phyloP scores from a whole-genome alignment of 208 protist species.

The Trypanosoma brucei region DNA sequence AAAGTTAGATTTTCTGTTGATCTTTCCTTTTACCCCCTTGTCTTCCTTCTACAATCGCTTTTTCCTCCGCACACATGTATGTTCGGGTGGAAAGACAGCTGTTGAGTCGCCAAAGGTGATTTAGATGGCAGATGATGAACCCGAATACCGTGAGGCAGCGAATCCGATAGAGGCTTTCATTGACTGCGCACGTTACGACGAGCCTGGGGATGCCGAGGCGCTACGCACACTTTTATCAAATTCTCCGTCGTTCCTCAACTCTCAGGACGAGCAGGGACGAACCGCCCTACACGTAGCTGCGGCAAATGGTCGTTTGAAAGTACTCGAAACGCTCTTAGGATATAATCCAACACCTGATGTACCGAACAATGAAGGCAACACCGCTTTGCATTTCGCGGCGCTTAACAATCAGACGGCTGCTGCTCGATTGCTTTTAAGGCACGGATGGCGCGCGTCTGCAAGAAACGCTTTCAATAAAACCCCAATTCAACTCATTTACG shows the following conservation, averaged over 20 bases:
- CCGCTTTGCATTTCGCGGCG: slow-evolving; percentile 85
- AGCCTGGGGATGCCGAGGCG: slow-evolving; percentile 48
- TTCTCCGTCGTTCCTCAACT: slow-evolving; percentile 50
- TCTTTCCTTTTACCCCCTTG: no score
- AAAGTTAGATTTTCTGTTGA: no score
- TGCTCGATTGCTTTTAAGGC: slow-evolving; percentile 45
- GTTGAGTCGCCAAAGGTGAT: background rate
- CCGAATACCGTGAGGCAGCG: slow-evolving; percentile 41
- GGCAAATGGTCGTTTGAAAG: slow-evolving; percentile 72
- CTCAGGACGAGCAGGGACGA: slow-evolving; percentile 64
- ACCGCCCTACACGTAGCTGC: slow-evolving; percentile 85
- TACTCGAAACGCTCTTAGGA: slow-evolving; percentile 67
- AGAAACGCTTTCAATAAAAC: slow-evolving; percentile 59
- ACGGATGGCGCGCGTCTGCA: slow-evolving; percentile 53
- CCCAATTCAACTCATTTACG: slow-evolving; percentile 75
- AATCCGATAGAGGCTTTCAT: slow-evolving; percentile 73
- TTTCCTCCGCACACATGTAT: no score
- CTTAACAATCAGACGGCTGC: slow-evolving; percentile 76
- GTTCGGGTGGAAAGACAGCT: no score
- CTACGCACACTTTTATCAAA: slow-evolving; percentile 45
- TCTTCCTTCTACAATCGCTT: no score
- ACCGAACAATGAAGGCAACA: slow-evolving; percentile 80
- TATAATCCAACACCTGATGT: slow-evolving; percentile 60
- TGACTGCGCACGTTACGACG: slow-evolving; percentile 85
- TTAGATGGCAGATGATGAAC: slow-evolving; percentile 37